A percentile compares a stretch with the other conserved stretches of the same genome.
Evolutionary conservation across 2,329 filamentous ascomycete genomes (phyloP).

Genomic region (Diaporthe eres): DNA sequence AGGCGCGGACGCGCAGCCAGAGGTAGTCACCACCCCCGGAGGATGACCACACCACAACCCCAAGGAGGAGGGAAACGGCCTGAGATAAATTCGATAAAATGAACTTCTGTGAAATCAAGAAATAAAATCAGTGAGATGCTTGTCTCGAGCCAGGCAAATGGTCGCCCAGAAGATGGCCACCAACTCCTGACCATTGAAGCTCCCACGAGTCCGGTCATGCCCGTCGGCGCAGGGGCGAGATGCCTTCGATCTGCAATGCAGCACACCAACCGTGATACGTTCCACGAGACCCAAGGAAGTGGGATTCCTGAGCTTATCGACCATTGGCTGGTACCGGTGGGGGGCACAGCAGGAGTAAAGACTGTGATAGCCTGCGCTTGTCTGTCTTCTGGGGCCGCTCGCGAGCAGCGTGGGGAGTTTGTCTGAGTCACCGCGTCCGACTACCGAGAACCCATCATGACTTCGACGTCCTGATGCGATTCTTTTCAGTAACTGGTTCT

Average conservation of each 20-base stretch:
- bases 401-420: not conserved
- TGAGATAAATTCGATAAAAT: slow-evolving; percentile 36
- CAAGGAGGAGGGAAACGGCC: not conserved
- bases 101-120: not conserved
- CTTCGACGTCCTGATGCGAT: not conserved
- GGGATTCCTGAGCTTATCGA: not conserved
- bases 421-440: not conserved
- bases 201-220: slow-evolving; percentile 17
- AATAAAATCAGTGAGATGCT: not conserved
- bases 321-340: not conserved
- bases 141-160: not conserved
- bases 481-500: not conserved
- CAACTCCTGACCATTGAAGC: slow-evolving; percentile 24
- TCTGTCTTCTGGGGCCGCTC: not conserved
- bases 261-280: slow-evolving; percentile 19
- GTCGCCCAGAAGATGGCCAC: not conserved
- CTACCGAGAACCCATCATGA: not conserved
- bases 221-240: slow-evolving; percentile 23
- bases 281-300: slow-evolving; percentile 18
- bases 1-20: slow-evolving; percentile 6
- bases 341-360: not conserved
- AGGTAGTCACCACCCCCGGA: slow-evolving; percentile 8
- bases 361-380: slow-evolving; percentile 1
- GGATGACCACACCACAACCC: not conserved
- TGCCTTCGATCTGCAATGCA: slow-evolving; percentile 23